These are phyloP conservation scores for Elsinoe fawcettii DNA, from an alignment of 2,329 filamentous ascomycete species.

Conservation along the genomic window DNA sequence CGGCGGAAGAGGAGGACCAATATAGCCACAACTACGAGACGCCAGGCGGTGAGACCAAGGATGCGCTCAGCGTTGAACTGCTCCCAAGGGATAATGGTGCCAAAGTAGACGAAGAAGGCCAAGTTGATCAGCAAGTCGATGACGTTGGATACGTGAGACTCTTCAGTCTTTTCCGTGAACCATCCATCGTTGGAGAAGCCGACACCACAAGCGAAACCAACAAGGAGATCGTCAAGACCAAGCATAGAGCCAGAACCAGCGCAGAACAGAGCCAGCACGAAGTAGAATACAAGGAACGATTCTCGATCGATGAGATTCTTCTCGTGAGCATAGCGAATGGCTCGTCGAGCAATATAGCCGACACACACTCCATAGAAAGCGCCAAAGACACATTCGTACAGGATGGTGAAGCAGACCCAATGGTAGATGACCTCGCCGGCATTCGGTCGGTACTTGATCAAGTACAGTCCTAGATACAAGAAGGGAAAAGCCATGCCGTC, in stretches of 20 bases:
- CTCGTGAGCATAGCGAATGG: slow-evolving; percentile 80
- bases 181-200: slow-evolving; percentile 99
- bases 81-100: slow-evolving; percentile 93
- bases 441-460: slow-evolving; percentile 70
- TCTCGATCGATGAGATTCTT: slow-evolving; percentile 85
- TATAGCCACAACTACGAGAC: slow-evolving; percentile 84
- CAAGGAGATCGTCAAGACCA: slow-evolving; percentile 85
- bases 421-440: slow-evolving; percentile 65
- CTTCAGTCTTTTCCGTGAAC: slow-evolving; percentile 97
- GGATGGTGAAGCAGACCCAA: slow-evolving; percentile 81
- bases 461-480: slow-evolving; percentile 83
- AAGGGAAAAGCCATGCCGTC: slow-evolving; percentile 99
- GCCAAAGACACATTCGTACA: slow-evolving; percentile 95
- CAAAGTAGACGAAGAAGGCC: slow-evolving; percentile 96
- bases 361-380: slow-evolving; percentile 79
- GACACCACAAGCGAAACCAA: slow-evolving; percentile 93
- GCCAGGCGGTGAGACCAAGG: slow-evolving; percentile 76
- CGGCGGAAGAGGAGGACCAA: slow-evolving; percentile 93
- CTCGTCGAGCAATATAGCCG: slow-evolving; percentile 82
- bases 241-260: slow-evolving; percentile 87
- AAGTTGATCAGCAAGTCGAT: slow-evolving; percentile 96
- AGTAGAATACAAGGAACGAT: slow-evolving; percentile 98
- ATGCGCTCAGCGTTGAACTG: slow-evolving; percentile 66
- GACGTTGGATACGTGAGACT: slow-evolving; percentile 97
- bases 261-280: slow-evolving; percentile 90